A percentile compares a stretch with the other conserved stretches of the same genome.
Evolutionary conservation across 2,329 filamentous ascomycete genomes (phyloP).

Genomic region (Colletotrichum trifolii): DNA sequence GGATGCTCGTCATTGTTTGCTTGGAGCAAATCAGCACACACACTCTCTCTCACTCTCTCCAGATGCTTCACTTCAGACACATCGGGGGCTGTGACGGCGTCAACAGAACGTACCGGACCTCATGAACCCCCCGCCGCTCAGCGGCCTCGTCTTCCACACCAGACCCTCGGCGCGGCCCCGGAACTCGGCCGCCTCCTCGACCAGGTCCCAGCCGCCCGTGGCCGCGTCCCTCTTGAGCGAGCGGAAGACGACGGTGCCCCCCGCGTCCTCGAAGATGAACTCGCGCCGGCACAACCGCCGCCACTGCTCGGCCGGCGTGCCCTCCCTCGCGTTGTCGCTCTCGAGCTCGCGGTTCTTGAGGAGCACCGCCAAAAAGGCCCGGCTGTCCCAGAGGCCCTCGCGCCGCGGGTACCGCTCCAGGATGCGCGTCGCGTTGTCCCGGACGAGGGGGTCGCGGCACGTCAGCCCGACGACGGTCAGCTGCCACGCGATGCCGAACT

Average conservation of each 20-base stretch:
- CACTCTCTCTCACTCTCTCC: no score
- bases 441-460: slow-evolving; percentile 51
- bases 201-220: slow-evolving; percentile 49
- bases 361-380: slow-evolving; percentile 52
- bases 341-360: slow-evolving; percentile 52
- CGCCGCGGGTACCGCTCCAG: slow-evolving; percentile 53
- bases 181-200: slow-evolving; percentile 51
- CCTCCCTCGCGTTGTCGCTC: slow-evolving; percentile 45
- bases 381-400: slow-evolving; percentile 57
- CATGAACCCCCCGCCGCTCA: slow-evolving; percentile 48
- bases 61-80: no score
- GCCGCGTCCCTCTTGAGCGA: slow-evolving; percentile 45
- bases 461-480: slow-evolving; percentile 54
- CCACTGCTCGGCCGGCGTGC: slow-evolving; percentile 51
- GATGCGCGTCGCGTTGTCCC: slow-evolving; percentile 53
- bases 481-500: slow-evolving; percentile 58
- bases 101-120: slow-evolving; percentile 40
- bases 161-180: slow-evolving; percentile 43
- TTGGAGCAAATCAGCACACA: no score
- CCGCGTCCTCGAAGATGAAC: slow-evolving; percentile 51
- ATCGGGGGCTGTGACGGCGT: no score
- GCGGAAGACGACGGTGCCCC: slow-evolving; percentile 47
- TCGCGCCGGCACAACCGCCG: slow-evolving; percentile 51
- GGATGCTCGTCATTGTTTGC: no score
- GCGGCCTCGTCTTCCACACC: slow-evolving; percentile 49